Evolutionary conservation across 306 rosid genomes (phyloP).

Genomic region (Vigna angularis): DNA sequence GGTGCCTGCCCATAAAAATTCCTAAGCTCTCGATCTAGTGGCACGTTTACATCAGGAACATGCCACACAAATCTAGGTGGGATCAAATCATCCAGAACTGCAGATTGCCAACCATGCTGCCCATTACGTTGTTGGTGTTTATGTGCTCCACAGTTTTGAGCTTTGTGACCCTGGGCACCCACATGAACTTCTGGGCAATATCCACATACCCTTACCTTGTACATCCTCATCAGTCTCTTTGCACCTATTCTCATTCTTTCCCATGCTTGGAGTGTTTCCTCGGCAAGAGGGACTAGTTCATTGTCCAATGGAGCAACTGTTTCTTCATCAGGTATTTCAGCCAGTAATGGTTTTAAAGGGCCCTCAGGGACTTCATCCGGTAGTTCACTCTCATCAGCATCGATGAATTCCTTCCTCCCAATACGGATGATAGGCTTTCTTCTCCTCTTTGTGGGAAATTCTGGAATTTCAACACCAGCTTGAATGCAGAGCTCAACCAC

Average conservation of each 20-base stretch:
- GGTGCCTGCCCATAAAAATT: constrained; percentile 91
- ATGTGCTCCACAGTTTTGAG: constrained; percentile 92
- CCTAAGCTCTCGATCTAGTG: constrained; percentile 77
- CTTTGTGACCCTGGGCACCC: constrained; percentile 82
- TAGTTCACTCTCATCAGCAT: constrained; percentile 94
- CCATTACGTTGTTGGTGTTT: constrained; percentile 98
- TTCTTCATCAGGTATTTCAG: constrained; percentile 73
- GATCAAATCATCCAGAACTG: constrained; percentile 85
- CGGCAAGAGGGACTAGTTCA: constrained; percentile 63
- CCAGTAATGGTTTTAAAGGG: constrained; percentile 56
- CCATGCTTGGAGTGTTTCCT: constrained; percentile 86
- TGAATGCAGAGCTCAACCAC: constrained; percentile 92
- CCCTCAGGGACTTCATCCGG: constrained; percentile 64
- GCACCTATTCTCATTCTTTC: constrained; percentile 83
- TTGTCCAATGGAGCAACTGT: constrained; percentile 55
- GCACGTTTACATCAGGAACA: constrained; percentile 83
- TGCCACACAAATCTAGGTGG: constrained; percentile 98
- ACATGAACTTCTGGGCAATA: constrained; percentile 95
- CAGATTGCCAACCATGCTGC: constrained; percentile 96
- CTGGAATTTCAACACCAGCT: constrained; percentile 85
- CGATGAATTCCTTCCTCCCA: constrained; percentile 75
- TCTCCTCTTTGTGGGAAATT: constrained; percentile 83
- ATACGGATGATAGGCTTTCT: constrained; percentile 87
- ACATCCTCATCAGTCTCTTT: constrained; percentile 76
- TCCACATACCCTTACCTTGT: constrained; percentile 90